A percentile compares a stretch with the other conserved stretches of the same genome.
Evolutionary conservation across 805 yeast species (phyloP).

Genomic region (Barnettozyma siamensis): DNA sequence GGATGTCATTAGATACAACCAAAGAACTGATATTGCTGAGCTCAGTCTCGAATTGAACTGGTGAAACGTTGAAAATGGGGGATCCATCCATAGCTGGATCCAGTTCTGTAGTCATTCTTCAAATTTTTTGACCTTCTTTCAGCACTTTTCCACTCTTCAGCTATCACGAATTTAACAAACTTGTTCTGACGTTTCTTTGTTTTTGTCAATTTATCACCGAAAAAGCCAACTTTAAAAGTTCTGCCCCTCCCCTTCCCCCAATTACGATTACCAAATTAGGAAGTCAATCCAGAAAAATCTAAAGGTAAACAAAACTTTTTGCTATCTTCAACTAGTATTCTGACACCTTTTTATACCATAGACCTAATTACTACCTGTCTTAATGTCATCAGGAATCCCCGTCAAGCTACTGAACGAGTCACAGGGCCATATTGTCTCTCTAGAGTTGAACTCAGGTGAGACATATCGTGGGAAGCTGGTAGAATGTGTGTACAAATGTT

Average conservation of each 20-base stretch:
- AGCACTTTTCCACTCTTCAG: too few relatives aligned
- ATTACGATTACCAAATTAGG: slow-evolving; percentile 8
- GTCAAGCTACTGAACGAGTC: slow-evolving; percentile 84
- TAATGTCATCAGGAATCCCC: slow-evolving; percentile 62
- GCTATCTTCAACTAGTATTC: too few relatives aligned
- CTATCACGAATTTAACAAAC: too few relatives aligned
- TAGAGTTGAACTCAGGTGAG: slow-evolving; percentile 82
- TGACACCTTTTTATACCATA: too few relatives aligned
- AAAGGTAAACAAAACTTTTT: slow-evolving; percentile 1
- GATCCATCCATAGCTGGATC: slow-evolving; percentile 1
- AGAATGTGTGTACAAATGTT: slow-evolving; percentile 52
- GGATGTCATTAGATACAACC: slow-evolving; percentile 48
- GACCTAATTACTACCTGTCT: too few relatives aligned
- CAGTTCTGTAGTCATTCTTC: background rate
- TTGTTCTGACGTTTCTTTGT: background rate
- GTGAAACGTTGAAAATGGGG: slow-evolving; percentile 26
- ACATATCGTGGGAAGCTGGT: slow-evolving; percentile 81
- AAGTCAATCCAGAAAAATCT: slow-evolving; percentile 6
- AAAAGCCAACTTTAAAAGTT: too few relatives aligned
- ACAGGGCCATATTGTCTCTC: slow-evolving; percentile 77
- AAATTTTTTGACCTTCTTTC: too few relatives aligned
- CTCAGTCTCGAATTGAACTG: slow-evolving; percentile 48
- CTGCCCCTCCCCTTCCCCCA: background rate
- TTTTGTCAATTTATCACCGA: background rate
- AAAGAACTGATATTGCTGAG: slow-evolving; percentile 42